Evolutionary conservation across 1,284 basidiomycete species (phyloP), one percentile per base, ranked within the genome.

Genomic region (Apiotrichum veenhuisii): DNA sequence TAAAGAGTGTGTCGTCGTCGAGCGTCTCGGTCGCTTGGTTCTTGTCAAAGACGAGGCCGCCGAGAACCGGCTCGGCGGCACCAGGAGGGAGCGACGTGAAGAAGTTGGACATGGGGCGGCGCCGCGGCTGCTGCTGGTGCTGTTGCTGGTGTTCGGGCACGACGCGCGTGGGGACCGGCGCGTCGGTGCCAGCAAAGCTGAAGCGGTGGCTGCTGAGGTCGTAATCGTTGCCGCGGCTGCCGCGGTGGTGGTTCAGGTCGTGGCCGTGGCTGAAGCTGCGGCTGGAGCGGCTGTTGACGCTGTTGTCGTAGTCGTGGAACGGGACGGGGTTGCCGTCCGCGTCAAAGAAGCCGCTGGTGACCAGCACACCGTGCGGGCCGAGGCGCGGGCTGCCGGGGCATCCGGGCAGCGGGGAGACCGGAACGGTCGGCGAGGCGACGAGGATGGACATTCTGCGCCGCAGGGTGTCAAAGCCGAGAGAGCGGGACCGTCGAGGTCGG

Each of bases 51-150:
- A 52, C 26, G 5, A 49, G 33, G 33, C 40, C 25, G 27, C 55
- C 51, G 26, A 58, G 43, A 9, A 48, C 34, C n/a, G 57, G 52
- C 27, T 52, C 42, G 17, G 57, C 57, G 22, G 57, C 57, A 17
- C 57, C 57, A 22, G 57, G 57, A n/a, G 57, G 57, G 26, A 58
- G 57, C n/a, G 57, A 30, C 2, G 26, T 12, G n/a, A 20, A 18
- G 26, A 36, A 41, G 20, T 23, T 5, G 22, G 45, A 42, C 52
- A 54, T 54, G 45, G 52, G 52, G 45, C 52, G 52, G 9, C 20
- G 11, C 27, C n/a, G 33, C 22, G n/a, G 33, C 34, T n/a, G n/a
- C n/a, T n/a, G n/a, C n/a, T n/a, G n/a, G n/a, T n/a, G n/a, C n/a
- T n/a, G n/a, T n/a, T n/a, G n/a, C n/a, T n/a, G 20, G 33, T 20